Conservation (phyloP, 176 grass and related monocot species). For the Poa annua region DNA sequence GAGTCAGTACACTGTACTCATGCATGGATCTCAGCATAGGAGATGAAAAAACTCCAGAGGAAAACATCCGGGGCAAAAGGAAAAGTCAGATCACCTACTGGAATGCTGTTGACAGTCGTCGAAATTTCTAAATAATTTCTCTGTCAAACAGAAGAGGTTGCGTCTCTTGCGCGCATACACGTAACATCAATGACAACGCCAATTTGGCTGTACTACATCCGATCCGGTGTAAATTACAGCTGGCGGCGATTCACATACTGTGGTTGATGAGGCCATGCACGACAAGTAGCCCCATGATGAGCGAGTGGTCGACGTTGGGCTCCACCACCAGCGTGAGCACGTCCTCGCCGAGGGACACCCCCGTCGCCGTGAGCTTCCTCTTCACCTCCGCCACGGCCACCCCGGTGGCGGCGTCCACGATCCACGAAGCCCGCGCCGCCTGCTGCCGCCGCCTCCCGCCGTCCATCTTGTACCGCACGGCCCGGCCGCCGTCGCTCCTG, state of each 20-base stretch:
- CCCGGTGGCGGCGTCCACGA: conserved; percentile 68
- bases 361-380: conserved; percentile 75
- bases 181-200: neutral
- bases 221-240: neutral
- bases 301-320: conserved; percentile 64
- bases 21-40: no score
- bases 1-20: no score
- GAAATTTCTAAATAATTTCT: neutral
- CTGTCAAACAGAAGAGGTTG: neutral
- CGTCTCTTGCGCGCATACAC: neutral
- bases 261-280: conserved; percentile 76
- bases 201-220: conserved; percentile 44
- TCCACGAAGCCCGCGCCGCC: conserved; percentile 42
- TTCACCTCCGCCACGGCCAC: conserved; percentile 71
- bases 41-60: neutral
- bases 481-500: conserved; percentile 6
- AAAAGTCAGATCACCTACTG: neutral
- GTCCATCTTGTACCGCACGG: conserved; percentile 57
- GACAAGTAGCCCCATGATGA: conserved; percentile 78
- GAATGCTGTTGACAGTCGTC: neutral
- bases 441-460: conserved; percentile 40
- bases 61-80: neutral
- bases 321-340: conserved; percentile 79
- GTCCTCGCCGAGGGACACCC: conserved; percentile 71
- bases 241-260: neutral